Evolutionary conservation across 2,329 filamentous ascomycete genomes (phyloP).

Genomic region (Pseudopithomyces chartarum): DNA sequence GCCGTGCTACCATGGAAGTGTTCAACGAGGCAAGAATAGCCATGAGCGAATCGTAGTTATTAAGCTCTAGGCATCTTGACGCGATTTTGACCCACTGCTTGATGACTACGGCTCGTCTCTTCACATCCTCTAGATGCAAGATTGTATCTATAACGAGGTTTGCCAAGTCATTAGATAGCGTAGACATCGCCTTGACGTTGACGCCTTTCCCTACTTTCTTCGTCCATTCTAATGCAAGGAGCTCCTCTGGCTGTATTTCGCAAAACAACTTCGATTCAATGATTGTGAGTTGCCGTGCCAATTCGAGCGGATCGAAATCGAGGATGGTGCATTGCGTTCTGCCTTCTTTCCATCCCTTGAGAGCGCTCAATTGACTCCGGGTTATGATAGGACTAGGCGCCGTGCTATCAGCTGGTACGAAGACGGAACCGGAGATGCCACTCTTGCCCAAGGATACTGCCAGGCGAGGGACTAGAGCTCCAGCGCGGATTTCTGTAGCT

Average conservation of each 20-base stretch:
- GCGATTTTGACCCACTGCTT: slow-evolving; percentile 99
- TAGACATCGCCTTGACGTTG: slow-evolving; percentile 93
- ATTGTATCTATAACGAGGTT: slow-evolving; percentile 94
- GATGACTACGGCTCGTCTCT: slow-evolving; percentile 87
- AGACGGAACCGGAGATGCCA: slow-evolving; percentile 73
- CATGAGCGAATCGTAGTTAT: slow-evolving; percentile 97
- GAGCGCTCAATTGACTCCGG: slow-evolving; percentile 74
- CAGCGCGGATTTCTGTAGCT: slow-evolving; percentile 70
- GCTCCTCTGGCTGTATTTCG: slow-evolving; percentile 87
- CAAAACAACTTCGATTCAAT: slow-evolving; percentile 93
- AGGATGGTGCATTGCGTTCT: slow-evolving; percentile 74
- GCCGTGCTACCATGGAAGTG: slow-evolving; percentile 84
- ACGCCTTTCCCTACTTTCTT: slow-evolving; percentile 82
- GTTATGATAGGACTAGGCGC: slow-evolving; percentile 72
- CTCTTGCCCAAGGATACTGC: slow-evolving; percentile 89
- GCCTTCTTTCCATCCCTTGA: slow-evolving; percentile 76
- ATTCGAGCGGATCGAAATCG: slow-evolving; percentile 88
- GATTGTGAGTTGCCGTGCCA: slow-evolving; percentile 89
- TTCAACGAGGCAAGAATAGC: slow-evolving; percentile 94
- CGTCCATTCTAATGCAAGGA: slow-evolving; percentile 91
- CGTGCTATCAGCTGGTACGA: slow-evolving; percentile 72
- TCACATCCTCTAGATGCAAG: slow-evolving; percentile 83
- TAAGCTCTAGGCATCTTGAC: slow-evolving; percentile 80
- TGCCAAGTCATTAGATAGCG: slow-evolving; percentile 87
- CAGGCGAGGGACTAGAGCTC: slow-evolving; percentile 78